A percentile compares a stretch with the other conserved stretches of the same genome.
Evolutionary conservation across 306 rosid genomes (phyloP).

Genomic region (Medicago truncatula): DNA sequence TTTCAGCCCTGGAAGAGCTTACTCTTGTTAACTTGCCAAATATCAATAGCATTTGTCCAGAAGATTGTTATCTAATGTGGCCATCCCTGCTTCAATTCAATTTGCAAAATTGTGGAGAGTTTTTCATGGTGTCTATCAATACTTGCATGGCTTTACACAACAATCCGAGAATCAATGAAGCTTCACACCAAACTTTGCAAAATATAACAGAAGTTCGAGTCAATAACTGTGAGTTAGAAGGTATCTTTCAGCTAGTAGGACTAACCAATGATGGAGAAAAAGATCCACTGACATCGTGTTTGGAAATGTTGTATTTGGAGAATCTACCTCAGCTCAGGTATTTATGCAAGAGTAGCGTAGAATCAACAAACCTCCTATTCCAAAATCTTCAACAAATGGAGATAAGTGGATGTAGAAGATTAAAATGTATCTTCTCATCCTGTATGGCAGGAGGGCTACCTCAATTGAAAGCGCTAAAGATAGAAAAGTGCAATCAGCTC

Average conservation of each 20-base stretch:
- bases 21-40: not conserved
- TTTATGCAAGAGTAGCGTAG: not conserved
- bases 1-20: not conserved
- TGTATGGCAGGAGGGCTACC: slow-evolving; percentile 15
- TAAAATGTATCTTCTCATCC: slow-evolving; percentile 33
- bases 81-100: slow-evolving; percentile 3
- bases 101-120: slow-evolving; percentile 12
- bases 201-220: slow-evolving; percentile 8
- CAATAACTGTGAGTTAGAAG: slow-evolving; percentile 22
- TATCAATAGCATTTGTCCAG: slow-evolving; percentile 23
- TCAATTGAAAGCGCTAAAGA: not conserved
- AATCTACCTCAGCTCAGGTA: slow-evolving; percentile 35
- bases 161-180: slow-evolving; percentile 6
- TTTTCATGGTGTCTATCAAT: slow-evolving; percentile 31
- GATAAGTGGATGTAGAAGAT: not conserved
- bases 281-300: not conserved
- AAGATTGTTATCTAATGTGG: slow-evolving; percentile 25
- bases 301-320: slow-evolving; percentile 33
- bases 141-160: slow-evolving; percentile 23
- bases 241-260: not conserved
- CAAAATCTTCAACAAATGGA: slow-evolving; percentile 24
- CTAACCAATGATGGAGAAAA: not conserved
- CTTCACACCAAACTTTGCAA: slow-evolving; percentile 14
- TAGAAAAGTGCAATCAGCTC: not conserved
- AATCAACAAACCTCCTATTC: slow-evolving; percentile 14